Percentiles rank a stretch among this genome's conserved stretches.
phyloP scores from a whole-genome alignment of 352 stramenopile genomes.

The Globisporangium spiculum region DNA sequence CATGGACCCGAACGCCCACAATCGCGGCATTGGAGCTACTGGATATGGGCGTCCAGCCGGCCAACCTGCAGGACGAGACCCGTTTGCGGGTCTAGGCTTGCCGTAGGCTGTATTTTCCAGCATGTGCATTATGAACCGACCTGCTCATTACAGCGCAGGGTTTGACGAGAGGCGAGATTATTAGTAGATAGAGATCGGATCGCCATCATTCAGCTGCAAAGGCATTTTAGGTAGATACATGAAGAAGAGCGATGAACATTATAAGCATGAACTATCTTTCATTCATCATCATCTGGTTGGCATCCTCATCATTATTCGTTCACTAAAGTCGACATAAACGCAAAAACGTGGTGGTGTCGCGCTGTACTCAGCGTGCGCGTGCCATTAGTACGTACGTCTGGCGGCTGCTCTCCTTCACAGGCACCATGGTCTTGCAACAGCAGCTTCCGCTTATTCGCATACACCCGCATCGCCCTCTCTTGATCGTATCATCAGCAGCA shows the following conservation, averaged over 20 bases:
- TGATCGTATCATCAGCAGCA: not conserved
- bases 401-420: conserved; percentile 16
- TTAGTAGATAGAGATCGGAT: not conserved
- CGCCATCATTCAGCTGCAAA: not conserved
- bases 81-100: conserved; percentile 74
- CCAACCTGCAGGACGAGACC: conserved; percentile 36
- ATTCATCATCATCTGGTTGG: conserved; percentile 11
- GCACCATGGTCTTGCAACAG: conserved; percentile 5
- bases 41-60: conserved; percentile 10
- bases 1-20: conserved; percentile 30
- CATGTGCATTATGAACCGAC: not conserved
- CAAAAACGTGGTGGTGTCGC: not conserved
- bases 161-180: not conserved
- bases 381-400: not conserved
- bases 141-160: not conserved
- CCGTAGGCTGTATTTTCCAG: conserved; percentile 31
- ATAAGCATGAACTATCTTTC: conserved; percentile 14
- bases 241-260: conserved; percentile 1
- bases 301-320: conserved; percentile 9
- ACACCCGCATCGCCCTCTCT: not conserved
- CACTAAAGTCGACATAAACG: conserved; percentile 10
- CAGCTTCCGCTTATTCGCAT: conserved; percentile 1
- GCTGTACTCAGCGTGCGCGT: not conserved
- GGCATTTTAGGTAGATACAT: not conserved
- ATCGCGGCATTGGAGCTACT: conserved; percentile 4